Conservation (phyloP, 129 eudicot species). For the Daucus carota region DH1_v3.0 NC_030382.2:29450501-29451000, state of each 20-base stretch:
- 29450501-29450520: neutral
- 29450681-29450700: neutral
- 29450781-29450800: neutral
- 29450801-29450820: neutral
- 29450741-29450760: neutral
- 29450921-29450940: neutral
- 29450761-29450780: neutral
- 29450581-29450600: slow-evolving; percentile 91
- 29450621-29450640: slow-evolving; percentile 88
- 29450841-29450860: slow-evolving; percentile 5
- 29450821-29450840: neutral
- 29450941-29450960: neutral
- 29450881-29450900: neutral
- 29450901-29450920: slow-evolving; percentile 5
- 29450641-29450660: slow-evolving; percentile 91
- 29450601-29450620: slow-evolving; percentile 99
- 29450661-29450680: slow-evolving; percentile 16
- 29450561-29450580: slow-evolving; percentile 95
- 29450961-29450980: neutral
- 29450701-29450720: neutral
- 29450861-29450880: neutral
- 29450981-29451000: neutral
- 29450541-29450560: slow-evolving; percentile 95
- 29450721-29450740: neutral
- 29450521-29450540: slow-evolving; percentile 84